Percentiles rank a stretch among this genome's conserved stretches.
Evolutionary conservation across 202 grass and related monocot genomes (phyloP).

Genomic region (Carex arenaria): DNA sequence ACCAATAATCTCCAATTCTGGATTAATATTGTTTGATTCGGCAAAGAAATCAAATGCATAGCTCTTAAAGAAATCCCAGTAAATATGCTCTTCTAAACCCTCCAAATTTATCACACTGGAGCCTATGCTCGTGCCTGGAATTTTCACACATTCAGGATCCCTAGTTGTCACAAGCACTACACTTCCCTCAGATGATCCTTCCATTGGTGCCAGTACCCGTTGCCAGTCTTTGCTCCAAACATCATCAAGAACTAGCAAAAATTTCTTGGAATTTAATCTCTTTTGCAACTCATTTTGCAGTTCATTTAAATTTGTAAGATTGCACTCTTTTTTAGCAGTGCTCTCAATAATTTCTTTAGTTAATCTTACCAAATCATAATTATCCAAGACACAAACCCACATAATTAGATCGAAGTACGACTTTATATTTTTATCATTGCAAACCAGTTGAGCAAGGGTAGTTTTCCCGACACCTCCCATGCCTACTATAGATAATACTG

Average conservation of each 20-base stretch:
- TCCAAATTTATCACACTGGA: background rate
- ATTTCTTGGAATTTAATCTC: constrained; percentile 3
- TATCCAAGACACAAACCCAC: constrained; percentile 45
- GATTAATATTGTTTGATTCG: background rate
- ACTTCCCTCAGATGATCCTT: constrained; percentile 20
- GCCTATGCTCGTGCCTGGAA: constrained; percentile 2
- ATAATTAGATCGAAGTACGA: constrained; percentile 21
- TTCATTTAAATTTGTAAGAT: constrained; percentile 26
- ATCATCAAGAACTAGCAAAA: constrained; percentile 51
- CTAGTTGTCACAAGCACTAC: constrained; percentile 40
- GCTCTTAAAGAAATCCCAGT: constrained; percentile 10
- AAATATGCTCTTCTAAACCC: constrained; percentile 7
- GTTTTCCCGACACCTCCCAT: constrained; percentile 22
- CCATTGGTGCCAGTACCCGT: constrained; percentile 31
- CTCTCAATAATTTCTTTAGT: constrained; percentile 43
- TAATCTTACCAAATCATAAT: constrained; percentile 26
- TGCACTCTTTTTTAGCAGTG: background rate
- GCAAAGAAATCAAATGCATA: background rate
- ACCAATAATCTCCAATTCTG: background rate
- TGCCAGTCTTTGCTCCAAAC: constrained; percentile 57
- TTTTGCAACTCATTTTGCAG: background rate
- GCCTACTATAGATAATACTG: background rate
- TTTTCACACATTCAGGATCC: background rate
- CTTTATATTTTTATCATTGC: background rate
- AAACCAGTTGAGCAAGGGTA: constrained; percentile 18